phyloP scores from a whole-genome alignment of 2,329 filamentous ascomycete genomes.

The Aspergillus sp. region DNA sequence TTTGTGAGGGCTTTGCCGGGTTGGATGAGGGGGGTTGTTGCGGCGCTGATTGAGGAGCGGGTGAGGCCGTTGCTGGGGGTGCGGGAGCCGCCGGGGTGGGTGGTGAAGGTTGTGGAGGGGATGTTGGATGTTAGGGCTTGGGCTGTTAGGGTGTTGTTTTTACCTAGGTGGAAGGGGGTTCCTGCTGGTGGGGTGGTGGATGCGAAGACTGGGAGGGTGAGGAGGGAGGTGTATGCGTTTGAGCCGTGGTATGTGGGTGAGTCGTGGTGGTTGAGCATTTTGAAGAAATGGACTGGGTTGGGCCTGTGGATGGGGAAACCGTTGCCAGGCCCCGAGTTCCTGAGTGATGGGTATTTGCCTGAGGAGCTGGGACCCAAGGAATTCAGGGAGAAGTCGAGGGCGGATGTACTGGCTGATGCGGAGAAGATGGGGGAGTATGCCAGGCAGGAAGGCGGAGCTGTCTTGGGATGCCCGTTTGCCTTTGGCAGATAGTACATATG shows the following conservation, averaged over 20 bases:
- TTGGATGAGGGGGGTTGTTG: not conserved
- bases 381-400: slow-evolving; percentile 3
- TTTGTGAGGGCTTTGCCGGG: not conserved
- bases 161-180: too few species aligned
- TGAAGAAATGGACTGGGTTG: not conserved
- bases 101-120: too few species aligned
- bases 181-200: not conserved
- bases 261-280: not conserved
- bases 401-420: slow-evolving; percentile 1
- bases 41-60: slow-evolving; percentile 1
- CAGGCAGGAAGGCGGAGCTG: not conserved
- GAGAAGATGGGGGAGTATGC: slow-evolving; percentile 7
- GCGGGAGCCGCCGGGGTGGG: not conserved
- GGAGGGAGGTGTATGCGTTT: not conserved
- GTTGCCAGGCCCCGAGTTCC: not conserved
- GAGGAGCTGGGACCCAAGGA: slow-evolving; percentile 8
- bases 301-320: too few species aligned
- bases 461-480: slow-evolving; percentile 5
- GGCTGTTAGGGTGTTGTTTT: too few species aligned
- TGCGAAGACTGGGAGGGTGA: not conserved
- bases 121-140: too few species aligned
- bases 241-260: slow-evolving; percentile 11
- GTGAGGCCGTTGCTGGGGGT: slow-evolving; percentile 6
- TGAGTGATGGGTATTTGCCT: slow-evolving; percentile 10
- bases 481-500: not conserved